A percentile compares a stretch with the other conserved stretches of the same genome.
Evolutionary conservation across 1,284 basidiomycete genomes (phyloP).

Genomic region (Cerrena zonata): DNA sequence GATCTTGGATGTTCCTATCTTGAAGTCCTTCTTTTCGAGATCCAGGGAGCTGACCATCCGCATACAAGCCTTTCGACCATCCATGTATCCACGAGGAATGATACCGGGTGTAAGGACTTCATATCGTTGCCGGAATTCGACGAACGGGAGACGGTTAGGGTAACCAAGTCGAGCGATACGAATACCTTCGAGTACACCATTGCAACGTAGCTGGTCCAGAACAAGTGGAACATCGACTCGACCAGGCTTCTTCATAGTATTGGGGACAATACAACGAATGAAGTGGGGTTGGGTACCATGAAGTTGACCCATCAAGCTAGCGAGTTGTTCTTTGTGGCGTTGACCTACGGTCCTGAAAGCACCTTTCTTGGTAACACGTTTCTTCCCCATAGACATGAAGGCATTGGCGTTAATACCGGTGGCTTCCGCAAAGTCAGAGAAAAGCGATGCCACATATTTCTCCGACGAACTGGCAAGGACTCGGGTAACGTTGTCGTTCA

Average conservation of each 20-base stretch:
- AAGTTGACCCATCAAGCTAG: slow-evolving; percentile 87
- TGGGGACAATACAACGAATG: slow-evolving; percentile 97
- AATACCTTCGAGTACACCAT: slow-evolving; percentile 98
- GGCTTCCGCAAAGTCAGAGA: slow-evolving; percentile 73
- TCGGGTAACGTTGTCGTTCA: slow-evolving; percentile 93
- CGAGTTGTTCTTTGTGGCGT: slow-evolving; percentile 92
- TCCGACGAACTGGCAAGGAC: slow-evolving; percentile 83
- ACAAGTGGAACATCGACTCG: slow-evolving; percentile 91
- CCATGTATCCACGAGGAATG: slow-evolving; percentile 92
- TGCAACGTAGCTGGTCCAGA: slow-evolving; percentile 94
- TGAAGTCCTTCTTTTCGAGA: slow-evolving; percentile 80
- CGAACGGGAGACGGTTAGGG: slow-evolving; percentile 93
- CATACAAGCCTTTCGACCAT: slow-evolving; percentile 88
- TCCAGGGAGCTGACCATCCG: slow-evolving; percentile 91
- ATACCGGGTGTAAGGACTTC: slow-evolving; percentile 92
- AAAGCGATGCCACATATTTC: slow-evolving; percentile 77
- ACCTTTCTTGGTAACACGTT: slow-evolving; percentile 85
- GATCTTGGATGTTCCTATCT: slow-evolving; percentile 94
- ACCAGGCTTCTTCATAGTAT: slow-evolving; percentile 86
- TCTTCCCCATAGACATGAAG: slow-evolving; percentile 54
- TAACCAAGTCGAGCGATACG: slow-evolving; percentile 96
- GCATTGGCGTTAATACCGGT: slow-evolving; percentile 33
- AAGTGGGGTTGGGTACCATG: slow-evolving; percentile 96
- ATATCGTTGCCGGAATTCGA: slow-evolving; percentile 95
- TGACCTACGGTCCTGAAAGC: slow-evolving; percentile 96